A percentile compares a stretch with the other conserved stretches of the same genome.
Evolutionary conservation across 352 stramenopile genomes (phyloP).

Genomic region (Phytopythium delawarense): DNA sequence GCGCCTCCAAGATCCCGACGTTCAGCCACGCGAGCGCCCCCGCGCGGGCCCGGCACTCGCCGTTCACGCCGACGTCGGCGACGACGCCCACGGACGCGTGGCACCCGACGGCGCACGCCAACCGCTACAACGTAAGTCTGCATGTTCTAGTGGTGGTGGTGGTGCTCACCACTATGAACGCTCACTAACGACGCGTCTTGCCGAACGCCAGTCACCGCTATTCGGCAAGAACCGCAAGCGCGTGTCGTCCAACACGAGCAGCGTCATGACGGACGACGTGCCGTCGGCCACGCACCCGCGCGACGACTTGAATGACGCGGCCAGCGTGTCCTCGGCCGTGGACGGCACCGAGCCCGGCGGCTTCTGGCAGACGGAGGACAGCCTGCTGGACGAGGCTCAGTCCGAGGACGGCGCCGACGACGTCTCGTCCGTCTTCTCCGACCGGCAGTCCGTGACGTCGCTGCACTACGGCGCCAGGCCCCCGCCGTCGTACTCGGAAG

Average conservation of each 20-base stretch:
- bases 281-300: slow-evolving; percentile 28
- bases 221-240: slow-evolving; percentile 35
- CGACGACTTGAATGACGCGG: slow-evolving; percentile 16
- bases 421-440: slow-evolving; percentile 6
- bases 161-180: background rate
- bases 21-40: slow-evolving; percentile 13
- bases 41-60: slow-evolving; percentile 8
- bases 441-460: slow-evolving; percentile 5
- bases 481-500: background rate
- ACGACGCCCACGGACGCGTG: slow-evolving; percentile 17
- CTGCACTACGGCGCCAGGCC: background rate
- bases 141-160: background rate
- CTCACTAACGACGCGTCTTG: background rate
- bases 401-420: slow-evolving; percentile 3
- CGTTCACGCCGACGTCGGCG: slow-evolving; percentile 11
- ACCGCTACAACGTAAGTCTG: slow-evolving; percentile 28
- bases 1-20: background rate
- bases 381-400: slow-evolving; percentile 5
- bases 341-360: background rate
- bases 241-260: slow-evolving; percentile 31
- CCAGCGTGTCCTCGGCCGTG: background rate
- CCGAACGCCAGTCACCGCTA: slow-evolving; percentile 21
- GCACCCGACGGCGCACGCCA: slow-evolving; percentile 20
- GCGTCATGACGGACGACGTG: slow-evolving; percentile 9
- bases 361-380: slow-evolving; percentile 9